Base-by-base conservation (phyloP, 345 rosid genomes). In the Eucalyptus cladocalyx region DNA sequence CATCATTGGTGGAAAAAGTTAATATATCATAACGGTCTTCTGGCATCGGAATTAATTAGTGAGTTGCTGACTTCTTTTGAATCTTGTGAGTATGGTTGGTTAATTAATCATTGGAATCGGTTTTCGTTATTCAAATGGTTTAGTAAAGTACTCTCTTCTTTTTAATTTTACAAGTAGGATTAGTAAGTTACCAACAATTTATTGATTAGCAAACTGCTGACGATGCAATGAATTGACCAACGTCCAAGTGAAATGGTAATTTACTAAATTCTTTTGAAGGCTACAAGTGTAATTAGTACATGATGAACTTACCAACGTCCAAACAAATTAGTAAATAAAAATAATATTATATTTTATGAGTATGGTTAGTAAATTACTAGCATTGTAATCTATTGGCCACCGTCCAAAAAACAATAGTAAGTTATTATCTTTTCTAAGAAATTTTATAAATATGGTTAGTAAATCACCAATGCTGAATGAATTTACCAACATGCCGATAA, bases 341-440 rank as follows among this genome's bases (percentile, higher is more conserved):
- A 1, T 69, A 3, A 6, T 69, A 0, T 69, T 69, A 17, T 69
- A 34, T 34, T 69, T 69, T 34, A 69, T n/a, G 43, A 18, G 42
- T 32, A 69, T 10, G 26, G 80, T 17, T 34, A 34, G 24, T 69
- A 34, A 32, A 69, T 69, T 34, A 69, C 80, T 40, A 9, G 18
- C 80, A 69, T 69, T 5, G 8, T 14, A 9, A 69, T 18, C 0
- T 2, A 69, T 34, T 34, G 0, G 0, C 26, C 43, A 16, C 13
- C 24, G 4, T 34, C 80, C 43, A 69, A 69, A 69, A 69, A 34
- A 32, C 37, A 34, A 69, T 34, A 34, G 80, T 34, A 69, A 69
- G 80, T 34, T 69, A 69, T 69, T 34, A 34, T 69, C 4, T 69
- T 69, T 69, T 19, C 11, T 1, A 2, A 34, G 80, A 69, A 69